Evolutionary conservation across 2,329 filamentous ascomycete species (phyloP), one percentile per base, ranked within the genome.

Genomic region (Stachybotrys chlorohalonatus): DNA sequence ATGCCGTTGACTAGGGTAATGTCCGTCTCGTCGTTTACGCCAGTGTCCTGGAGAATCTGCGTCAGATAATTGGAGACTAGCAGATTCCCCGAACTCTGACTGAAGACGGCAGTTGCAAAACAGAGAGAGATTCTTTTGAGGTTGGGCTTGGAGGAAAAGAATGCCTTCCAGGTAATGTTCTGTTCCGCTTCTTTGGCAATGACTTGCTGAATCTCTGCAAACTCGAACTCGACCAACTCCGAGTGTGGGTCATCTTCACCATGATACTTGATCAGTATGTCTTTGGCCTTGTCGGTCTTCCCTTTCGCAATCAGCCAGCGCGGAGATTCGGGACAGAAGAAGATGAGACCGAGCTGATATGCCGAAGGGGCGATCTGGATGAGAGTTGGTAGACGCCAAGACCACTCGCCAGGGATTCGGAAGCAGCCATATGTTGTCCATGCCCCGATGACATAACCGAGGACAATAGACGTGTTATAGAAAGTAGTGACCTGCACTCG

Each of bases 251-350:
- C 70, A 32, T 72, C 69, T 55, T 79, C 77, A 30, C 74, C 77
- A 53, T 82, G 77, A 47, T 78, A 79, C 54, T 78, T 78, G 59
- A 75, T 69, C 0, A 84, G 62, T 31, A 82, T 76, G 0, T 68
- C 67, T 15, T 70, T 73, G 0, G 81, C 81, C 60, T 82, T 71
- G 6, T 80, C 74, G 1, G 65, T 56, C 24, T 73, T 71, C 36
- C 80, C 79, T 57, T 79, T 73, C 42, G 75, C 73, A 48, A 84
- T 72, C 31, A 84, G 65, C 75, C 77, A 85, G 45, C 83, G 74
- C 1, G 83, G 83, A 0, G 76, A 82, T 58, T 86, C 84, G 0
- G 83, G 82, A 6, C 82, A 73, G 52, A 81, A 76, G 58, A 70
- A 72, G 52, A 78, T 66, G 53, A 76, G 73, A 9, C 66, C 54